Percentiles rank a stretch among this genome's conserved stretches.
These are phyloP conservation scores for Zygosaccharomyces siamensis DNA, from an alignment of 805 yeast species.

Conservation along the genomic window DNA sequence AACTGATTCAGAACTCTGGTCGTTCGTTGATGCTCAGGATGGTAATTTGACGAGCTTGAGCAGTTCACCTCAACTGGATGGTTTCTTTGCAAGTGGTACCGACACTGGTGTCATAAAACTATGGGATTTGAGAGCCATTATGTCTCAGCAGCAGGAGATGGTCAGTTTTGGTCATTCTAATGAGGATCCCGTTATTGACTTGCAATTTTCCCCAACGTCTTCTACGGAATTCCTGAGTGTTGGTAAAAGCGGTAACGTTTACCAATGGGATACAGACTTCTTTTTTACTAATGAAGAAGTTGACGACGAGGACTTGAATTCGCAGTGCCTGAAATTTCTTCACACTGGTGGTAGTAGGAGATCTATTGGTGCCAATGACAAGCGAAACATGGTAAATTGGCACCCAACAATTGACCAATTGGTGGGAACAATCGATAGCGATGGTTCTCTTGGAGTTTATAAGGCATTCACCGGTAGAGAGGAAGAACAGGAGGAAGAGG, in stretches of 20 bases:
- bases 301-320: conserved; percentile 37
- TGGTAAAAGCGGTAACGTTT: conserved; percentile 33
- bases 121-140: conserved; percentile 34
- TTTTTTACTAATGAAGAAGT: conserved; percentile 42
- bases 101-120: conserved; percentile 32
- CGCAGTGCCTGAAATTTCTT: conserved; percentile 28
- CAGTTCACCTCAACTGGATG: conserved; percentile 27
- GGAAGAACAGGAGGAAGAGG: conserved; percentile 15
- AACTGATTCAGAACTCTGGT: conserved; percentile 24
- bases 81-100: conserved; percentile 32
- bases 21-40: conserved; percentile 24
- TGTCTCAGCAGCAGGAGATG: conserved; percentile 27
- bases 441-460: conserved; percentile 28
- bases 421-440: conserved; percentile 28
- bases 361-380: conserved; percentile 16
- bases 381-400: conserved; percentile 26
- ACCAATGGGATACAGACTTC: conserved; percentile 37
- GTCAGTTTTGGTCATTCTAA: conserved; percentile 29
- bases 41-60: conserved; percentile 31
- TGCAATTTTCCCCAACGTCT: conserved; percentile 29
- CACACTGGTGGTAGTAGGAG: conserved; percentile 34
- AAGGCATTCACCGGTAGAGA: conserved; percentile 27
- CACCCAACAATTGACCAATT: conserved; percentile 29
- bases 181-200: conserved; percentile 33
- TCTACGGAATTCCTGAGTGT: conserved; percentile 32